Evolutionary conservation across 75 land plant species (phyloP), one percentile per base, ranked within the genome.

Genomic region (Isoetes taiwanensis): DNA sequence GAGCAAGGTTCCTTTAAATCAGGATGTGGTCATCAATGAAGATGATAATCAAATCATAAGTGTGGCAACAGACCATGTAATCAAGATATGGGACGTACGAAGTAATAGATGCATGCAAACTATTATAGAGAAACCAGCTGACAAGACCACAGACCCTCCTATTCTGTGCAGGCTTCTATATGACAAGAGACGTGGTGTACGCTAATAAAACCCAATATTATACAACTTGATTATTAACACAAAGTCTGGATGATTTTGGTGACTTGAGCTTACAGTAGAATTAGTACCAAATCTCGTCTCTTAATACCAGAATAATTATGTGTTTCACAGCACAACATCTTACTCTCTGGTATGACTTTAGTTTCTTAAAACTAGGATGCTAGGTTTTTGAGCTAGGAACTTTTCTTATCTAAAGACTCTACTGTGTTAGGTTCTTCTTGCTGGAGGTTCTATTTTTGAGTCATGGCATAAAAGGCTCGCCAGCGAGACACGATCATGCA

Each of bases 21-120:
- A 69, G 72, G 72, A 69, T 43, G 72, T 69, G 19, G 68, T 63
- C 21, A 66, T 69, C 20, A 69, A 69, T 63, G 72, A 69, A 30
- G 48, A 41, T 23, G 48, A 63, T 20, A 69, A 69, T 30, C 72
- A 69, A 28, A 56, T 69, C 25, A 55, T 69, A 17, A 69, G 72
- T 64, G 57, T 69, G 17, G 68, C 66, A 5, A 26, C 72, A 1
- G 72, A 69, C 26, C 55, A 60, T 41, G 42, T 43, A 3, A 69
- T 69, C 33, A 69, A 69, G 38, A 55, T 69, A 5, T 69, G 72
- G 72, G 72, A 69, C 56, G 63, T 69, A 66, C 55, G 72, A 21
- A 69, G 56, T 54, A 54, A 64, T 30, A 32, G 46, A 19, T 69
- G 72, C 53, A 34, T 69, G 61, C 67, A 69, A 69, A 69, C 72